Base-by-base conservation (phyloP, 768 basidiomycete species). In the Mycena metata region DNA sequence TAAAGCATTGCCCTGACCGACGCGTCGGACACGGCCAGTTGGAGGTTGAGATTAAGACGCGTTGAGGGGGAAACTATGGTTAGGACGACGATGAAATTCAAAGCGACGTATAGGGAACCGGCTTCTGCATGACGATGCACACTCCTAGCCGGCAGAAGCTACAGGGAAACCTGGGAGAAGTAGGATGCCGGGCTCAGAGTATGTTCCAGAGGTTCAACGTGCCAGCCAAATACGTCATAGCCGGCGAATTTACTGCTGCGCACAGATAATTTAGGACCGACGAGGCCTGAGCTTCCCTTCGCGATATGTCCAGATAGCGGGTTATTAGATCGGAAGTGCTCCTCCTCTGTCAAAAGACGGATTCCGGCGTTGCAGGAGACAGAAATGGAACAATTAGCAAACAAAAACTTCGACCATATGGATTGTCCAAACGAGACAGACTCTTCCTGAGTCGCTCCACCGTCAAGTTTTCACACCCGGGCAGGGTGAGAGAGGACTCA, bases 371-470 rank as follows among this genome's bases (percentile, higher is more conserved):
- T 39, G 26, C 19, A 17, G 15, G 41, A 35, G 42, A 46, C 41
- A 12, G 42, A 43, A 5, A 21, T 16, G 41, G 51, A 30, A 30
- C 46, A 39, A 55, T 42, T 19, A 26, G 30, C 54, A 33, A 49
- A 60, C 0, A 47, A 39, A 39, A 52, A 62, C 56, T 56, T 56
- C 45, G 26, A 36, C 21, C 11, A 21, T 16, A 42, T 35, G 52
- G 13, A 36, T 47, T 46, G 30, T 59, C n/a, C 35, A 26, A 57
- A 49, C 43, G 54, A 67, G 43, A 51, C 54, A 58, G 10, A 39
- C 55, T 50, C 67, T 68, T 68, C 67, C 58, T 30, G 33, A 52
- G 46, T 51, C 13, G 61, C 19, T 68, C 67, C 56, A 52, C 60
- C 7, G 35, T 55, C 51, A 56, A 11, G 21, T 62, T 42, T 61